phyloP scores from a whole-genome alignment of 768 basidiomycete genomes.

The Neoboletus magnificus region DNA sequence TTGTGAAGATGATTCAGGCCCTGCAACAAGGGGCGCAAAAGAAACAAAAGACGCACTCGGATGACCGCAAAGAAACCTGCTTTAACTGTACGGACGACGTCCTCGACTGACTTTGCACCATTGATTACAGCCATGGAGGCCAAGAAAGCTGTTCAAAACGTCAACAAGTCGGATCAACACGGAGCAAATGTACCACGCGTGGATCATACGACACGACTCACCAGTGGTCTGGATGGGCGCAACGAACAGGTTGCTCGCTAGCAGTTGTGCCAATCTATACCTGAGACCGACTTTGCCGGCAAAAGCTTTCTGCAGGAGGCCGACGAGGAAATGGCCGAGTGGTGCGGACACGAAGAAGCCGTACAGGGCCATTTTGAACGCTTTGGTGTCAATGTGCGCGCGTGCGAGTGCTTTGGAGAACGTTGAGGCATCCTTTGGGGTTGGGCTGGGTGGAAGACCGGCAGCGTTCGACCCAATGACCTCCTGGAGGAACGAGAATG shows the following conservation, averaged over 20 bases:
- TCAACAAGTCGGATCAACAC: not conserved
- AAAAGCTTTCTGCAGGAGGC: slow-evolving; percentile 70
- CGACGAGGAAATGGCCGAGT: slow-evolving; percentile 70
- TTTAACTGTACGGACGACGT: slow-evolving; percentile 64
- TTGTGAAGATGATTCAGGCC: slow-evolving; percentile 28
- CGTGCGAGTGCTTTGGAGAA: slow-evolving; percentile 51
- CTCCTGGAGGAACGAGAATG: slow-evolving; percentile 72
- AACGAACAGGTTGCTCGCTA: slow-evolving; percentile 72
- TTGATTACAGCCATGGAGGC: slow-evolving; percentile 81
- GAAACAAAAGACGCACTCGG: slow-evolving; percentile 44
- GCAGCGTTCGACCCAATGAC: slow-evolving; percentile 74
- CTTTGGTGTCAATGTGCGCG: slow-evolving; percentile 62
- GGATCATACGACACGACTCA: slow-evolving; percentile 32
- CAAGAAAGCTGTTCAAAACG: slow-evolving; percentile 52
- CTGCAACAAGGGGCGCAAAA: not conserved
- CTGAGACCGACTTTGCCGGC: slow-evolving; percentile 64
- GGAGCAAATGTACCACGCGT: not conserved
- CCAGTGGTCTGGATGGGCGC: slow-evolving; percentile 72
- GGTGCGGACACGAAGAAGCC: slow-evolving; percentile 85
- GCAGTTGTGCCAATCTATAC: slow-evolving; percentile 66
- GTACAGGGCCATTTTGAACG: slow-evolving; percentile 81
- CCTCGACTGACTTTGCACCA: slow-evolving; percentile 65
- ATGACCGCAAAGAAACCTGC: slow-evolving; percentile 73
- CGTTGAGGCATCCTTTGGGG: slow-evolving; percentile 52
- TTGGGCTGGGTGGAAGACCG: slow-evolving; percentile 48